Conservation (phyloP, 1,284 basidiomycete species). For the Malassezia yamatoensis region DNA sequence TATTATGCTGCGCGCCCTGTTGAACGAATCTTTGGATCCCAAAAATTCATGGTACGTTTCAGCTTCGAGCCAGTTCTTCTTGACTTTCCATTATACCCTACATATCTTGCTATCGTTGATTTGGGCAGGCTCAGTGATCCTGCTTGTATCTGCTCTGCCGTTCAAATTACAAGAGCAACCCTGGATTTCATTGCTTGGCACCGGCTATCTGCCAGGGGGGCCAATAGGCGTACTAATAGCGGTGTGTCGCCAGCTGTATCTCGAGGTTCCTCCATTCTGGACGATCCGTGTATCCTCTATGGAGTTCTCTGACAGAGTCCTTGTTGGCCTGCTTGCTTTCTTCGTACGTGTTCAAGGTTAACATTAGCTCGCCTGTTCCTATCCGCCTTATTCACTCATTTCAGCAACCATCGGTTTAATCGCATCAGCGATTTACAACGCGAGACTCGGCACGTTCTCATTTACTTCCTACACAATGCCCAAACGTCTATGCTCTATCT, state of each 20-base stretch:
- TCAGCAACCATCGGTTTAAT: constrained; percentile 7
- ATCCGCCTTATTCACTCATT: constrained; percentile 3
- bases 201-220: constrained; percentile 14
- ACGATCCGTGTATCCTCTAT: constrained; percentile 4
- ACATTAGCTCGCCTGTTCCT: constrained; percentile 7
- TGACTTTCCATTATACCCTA: background rate
- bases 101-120: constrained; percentile 4
- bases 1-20: constrained; percentile 6
- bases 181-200: background rate
- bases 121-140: background rate
- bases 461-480: background rate
- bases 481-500: background rate
- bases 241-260: constrained; percentile 1
- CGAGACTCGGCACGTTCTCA: background rate
- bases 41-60: constrained; percentile 5
- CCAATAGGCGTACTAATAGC: constrained; percentile 10
- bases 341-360: constrained; percentile 1
- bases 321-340: background rate
- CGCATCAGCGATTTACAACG: constrained; percentile 6
- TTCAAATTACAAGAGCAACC: background rate
- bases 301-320: constrained; percentile 9
- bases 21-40: constrained; percentile 11
- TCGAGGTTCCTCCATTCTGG: constrained; percentile 9
- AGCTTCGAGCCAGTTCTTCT: background rate
- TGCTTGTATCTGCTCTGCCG: background rate